Conservation (phyloP, 2,329 filamentous ascomycete genomes). For the Cordyceps javanica region DNA sequence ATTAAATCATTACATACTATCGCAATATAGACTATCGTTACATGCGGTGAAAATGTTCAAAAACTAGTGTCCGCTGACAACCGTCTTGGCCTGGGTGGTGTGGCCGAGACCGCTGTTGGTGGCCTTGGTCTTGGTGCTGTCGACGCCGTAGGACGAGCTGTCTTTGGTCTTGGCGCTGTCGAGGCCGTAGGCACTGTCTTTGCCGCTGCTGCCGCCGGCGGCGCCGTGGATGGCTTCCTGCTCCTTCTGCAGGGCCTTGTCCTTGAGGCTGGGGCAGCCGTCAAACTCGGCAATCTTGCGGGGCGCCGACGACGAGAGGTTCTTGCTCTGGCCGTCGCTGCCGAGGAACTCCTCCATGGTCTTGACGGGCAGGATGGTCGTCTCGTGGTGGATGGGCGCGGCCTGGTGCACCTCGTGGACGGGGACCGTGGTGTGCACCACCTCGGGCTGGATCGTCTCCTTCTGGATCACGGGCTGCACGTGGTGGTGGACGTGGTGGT, state of each 20-base stretch:
- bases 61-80: not conserved
- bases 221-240: slow-evolving; percentile 2
- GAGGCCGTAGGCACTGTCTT: not conserved
- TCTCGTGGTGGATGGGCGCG: slow-evolving; percentile 57
- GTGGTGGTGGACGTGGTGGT: slow-evolving; percentile 55
- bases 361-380: slow-evolving; percentile 58
- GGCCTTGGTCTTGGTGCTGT: not conserved
- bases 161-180: not conserved
- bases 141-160: not conserved
- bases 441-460: slow-evolving; percentile 58
- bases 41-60: not conserved
- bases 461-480: slow-evolving; percentile 67
- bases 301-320: slow-evolving; percentile 46
- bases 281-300: slow-evolving; percentile 51
- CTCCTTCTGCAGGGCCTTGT: slow-evolving; percentile 7
- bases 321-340: slow-evolving; percentile 39
- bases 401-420: slow-evolving; percentile 69
- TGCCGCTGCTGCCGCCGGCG: not conserved
- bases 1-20: not conserved
- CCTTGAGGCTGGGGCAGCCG: slow-evolving; percentile 46
- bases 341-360: slow-evolving; percentile 55
- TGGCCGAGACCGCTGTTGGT: not conserved
- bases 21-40: not conserved
- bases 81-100: not conserved
- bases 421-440: slow-evolving; percentile 66